Evolutionary conservation across 768 basidiomycete species (phyloP), one percentile per base, ranked within the genome.

Genomic region (Ramaria rubella): DNA sequence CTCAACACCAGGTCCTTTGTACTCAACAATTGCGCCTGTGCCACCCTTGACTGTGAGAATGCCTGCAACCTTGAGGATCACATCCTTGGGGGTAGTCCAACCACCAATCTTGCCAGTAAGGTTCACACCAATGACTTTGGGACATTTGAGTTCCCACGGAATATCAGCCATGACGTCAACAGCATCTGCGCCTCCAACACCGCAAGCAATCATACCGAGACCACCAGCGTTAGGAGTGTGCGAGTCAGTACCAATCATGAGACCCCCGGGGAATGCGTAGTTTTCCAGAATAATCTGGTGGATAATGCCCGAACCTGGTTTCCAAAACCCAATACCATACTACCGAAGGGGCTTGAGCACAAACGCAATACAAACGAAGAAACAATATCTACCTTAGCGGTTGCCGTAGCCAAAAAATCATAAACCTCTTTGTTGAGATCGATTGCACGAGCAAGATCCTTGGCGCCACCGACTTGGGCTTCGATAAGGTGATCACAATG

Each of bases 301-400:
- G 63, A 99, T 97, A 72, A 99, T 99, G 75, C 95, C 95, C 65
- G 93, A 94, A 64, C 96, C 95, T 46, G 95, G 94, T 76, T 87
- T 92, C 95, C 95, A 99, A 81, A 99, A 99, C 60, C 95, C 95
- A 64, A 98, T 93, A 70, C 94, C 94, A 72, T 97, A 99, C 87
- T 92, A 57, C 1, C 44, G 17, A 48, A 24, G 5, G 27, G 5
- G 57, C 24, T 8, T 21, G 30, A 3, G 53, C 48, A 23, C 40
- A 43, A 26, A 26, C 21, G 21, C 11, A 23, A 55, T 45, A 23
- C 29, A 52, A 33, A 27, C 8, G 17, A 59, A 24, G 19, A 33
- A 49, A 17, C 49, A 48, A 49, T 29, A 51, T 71, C 24, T 23
- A 87, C 89, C 75, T 94, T 95, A 49, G 94, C 94, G 45, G 93